Evolutionary conservation across 1,284 basidiomycete genomes (phyloP).

Genomic region (Mrakiaceae sp.): DNA sequence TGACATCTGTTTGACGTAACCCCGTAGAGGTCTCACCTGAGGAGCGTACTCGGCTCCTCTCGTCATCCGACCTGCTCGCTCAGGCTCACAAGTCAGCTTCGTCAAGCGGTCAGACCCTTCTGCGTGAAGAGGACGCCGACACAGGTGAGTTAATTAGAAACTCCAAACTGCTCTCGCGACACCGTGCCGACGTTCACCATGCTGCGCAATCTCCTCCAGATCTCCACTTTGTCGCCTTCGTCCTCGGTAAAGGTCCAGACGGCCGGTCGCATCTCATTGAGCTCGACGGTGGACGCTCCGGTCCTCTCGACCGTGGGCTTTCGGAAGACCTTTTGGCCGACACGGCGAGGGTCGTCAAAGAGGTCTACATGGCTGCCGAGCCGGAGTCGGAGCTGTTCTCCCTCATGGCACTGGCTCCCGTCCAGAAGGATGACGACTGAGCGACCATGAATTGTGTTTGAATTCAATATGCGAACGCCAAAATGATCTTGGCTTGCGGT

Average conservation of each 20-base stretch:
- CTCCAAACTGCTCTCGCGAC: too few species aligned
- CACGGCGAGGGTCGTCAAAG: constrained; percentile 53
- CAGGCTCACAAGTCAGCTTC: constrained; percentile 5
- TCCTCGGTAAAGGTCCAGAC: constrained; percentile 40
- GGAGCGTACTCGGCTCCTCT: background rate
- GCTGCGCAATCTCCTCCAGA: constrained; percentile 38
- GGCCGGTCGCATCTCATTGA: constrained; percentile 52
- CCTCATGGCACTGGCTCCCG: constrained; percentile 24
- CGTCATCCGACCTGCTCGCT: background rate
- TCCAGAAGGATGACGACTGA: too few species aligned
- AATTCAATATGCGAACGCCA: too few species aligned
- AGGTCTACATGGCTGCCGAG: constrained; percentile 46
- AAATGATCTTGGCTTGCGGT: too few species aligned
- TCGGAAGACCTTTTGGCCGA: constrained; percentile 47
- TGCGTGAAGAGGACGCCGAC: constrained; percentile 13
- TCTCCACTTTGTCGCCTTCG: constrained; percentile 75
- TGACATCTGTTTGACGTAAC: too few species aligned
- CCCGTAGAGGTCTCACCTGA: background rate
- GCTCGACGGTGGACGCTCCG: constrained; percentile 62
- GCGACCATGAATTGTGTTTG: too few species aligned
- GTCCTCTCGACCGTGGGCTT: constrained; percentile 65
- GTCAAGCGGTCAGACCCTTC: constrained; percentile 6
- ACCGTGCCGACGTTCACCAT: too few species aligned
- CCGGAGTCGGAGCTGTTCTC: constrained; percentile 34
- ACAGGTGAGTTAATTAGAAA: constrained; percentile 29